A percentile compares a stretch with the other conserved stretches of the same genome.
Evolutionary conservation across 768 basidiomycete genomes (phyloP).

Genomic region (Panaeolus papilionaceus): DNA sequence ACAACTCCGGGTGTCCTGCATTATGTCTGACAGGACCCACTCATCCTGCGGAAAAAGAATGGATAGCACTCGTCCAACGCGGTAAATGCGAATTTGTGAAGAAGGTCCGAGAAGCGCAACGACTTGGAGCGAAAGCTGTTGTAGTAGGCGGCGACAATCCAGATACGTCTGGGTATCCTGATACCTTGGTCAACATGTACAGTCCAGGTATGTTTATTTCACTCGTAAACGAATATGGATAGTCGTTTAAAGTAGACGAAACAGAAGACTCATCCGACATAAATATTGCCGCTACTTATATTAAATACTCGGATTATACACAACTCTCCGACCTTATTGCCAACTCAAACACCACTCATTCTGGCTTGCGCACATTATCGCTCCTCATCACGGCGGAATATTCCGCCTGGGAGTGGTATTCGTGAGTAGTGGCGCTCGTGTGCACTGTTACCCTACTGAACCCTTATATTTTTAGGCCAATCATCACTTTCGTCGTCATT

Average conservation of each 20-base stretch:
- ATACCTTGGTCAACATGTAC: slow-evolving; percentile 90
- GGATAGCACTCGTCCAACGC: slow-evolving; percentile 92
- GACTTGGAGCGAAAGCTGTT: slow-evolving; percentile 83
- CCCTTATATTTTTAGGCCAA: slow-evolving; percentile 57
- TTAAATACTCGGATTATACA: slow-evolving; percentile 83
- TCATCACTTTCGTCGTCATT: slow-evolving; percentile 86
- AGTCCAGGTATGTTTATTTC: slow-evolving; percentile 69
- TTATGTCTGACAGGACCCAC: slow-evolving; percentile 64
- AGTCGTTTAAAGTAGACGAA: slow-evolving; percentile 18
- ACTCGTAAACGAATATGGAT: slow-evolving; percentile 13
- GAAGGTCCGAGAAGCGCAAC: slow-evolving; percentile 79
- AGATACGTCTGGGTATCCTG: slow-evolving; percentile 66
- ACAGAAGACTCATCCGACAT: slow-evolving; percentile 88
- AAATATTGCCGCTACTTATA: slow-evolving; percentile 84
- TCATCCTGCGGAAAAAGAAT: slow-evolving; percentile 67
- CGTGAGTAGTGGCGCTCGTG: slow-evolving; percentile 53
- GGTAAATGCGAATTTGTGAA: slow-evolving; percentile 91
- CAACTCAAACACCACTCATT: slow-evolving; percentile 79
- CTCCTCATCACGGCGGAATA: slow-evolving; percentile 80
- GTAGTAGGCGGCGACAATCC: slow-evolving; percentile 90
- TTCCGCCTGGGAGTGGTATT: slow-evolving; percentile 93
- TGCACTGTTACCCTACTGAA: background rate
- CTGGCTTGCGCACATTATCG: slow-evolving; percentile 76
- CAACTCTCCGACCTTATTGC: slow-evolving; percentile 72
- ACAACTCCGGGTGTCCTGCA: slow-evolving; percentile 71